A percentile compares a stretch with the other conserved stretches of the same genome.
These are phyloP conservation scores for Colletotrichum sp. DNA, from an alignment of 2,329 filamentous ascomycete genomes.

Conservation along the genomic window DNA sequence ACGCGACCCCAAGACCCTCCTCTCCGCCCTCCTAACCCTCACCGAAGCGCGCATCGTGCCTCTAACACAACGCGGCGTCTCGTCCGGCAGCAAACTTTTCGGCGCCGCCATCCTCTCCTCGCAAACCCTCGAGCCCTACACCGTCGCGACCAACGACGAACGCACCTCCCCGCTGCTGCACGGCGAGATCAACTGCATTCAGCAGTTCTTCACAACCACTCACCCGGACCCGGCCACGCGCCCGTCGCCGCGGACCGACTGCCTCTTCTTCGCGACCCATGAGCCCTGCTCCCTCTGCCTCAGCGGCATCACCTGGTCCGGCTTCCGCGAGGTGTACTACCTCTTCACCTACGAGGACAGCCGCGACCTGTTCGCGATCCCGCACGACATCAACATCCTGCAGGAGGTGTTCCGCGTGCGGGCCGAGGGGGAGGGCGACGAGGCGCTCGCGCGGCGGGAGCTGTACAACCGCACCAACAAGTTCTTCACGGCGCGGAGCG, in stretches of 20 bases:
- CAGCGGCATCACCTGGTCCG: constrained; percentile 62
- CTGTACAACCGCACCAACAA: constrained; percentile 62
- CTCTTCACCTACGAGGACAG: constrained; percentile 65
- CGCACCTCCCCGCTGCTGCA: constrained; percentile 58
- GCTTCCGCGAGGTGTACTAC: constrained; percentile 62
- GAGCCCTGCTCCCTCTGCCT: constrained; percentile 64
- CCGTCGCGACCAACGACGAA: constrained; percentile 62
- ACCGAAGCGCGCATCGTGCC: constrained; percentile 55
- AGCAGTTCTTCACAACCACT: constrained; percentile 54
- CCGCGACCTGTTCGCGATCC: constrained; percentile 58
- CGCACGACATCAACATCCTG: constrained; percentile 63
- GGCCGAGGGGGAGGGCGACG: constrained; percentile 39
- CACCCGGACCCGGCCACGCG: constrained; percentile 38
- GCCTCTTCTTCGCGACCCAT: constrained; percentile 63
- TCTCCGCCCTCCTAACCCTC: constrained; percentile 43
- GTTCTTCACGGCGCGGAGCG: constrained; percentile 54
- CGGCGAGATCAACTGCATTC: constrained; percentile 66
- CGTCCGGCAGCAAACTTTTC: constrained; percentile 60
- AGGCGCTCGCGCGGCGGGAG: constrained; percentile 39
- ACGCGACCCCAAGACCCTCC: constrained; percentile 28
- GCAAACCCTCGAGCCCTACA: constrained; percentile 43
- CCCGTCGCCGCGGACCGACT: constrained; percentile 46
- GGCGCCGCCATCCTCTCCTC: constrained; percentile 59
- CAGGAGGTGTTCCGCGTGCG: constrained; percentile 58
- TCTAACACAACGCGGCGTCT: constrained; percentile 52